These are phyloP conservation scores for Paramyrothecium sp. DNA, from an alignment of 2,329 filamentous ascomycete genomes.

Conservation along the genomic window DNA sequence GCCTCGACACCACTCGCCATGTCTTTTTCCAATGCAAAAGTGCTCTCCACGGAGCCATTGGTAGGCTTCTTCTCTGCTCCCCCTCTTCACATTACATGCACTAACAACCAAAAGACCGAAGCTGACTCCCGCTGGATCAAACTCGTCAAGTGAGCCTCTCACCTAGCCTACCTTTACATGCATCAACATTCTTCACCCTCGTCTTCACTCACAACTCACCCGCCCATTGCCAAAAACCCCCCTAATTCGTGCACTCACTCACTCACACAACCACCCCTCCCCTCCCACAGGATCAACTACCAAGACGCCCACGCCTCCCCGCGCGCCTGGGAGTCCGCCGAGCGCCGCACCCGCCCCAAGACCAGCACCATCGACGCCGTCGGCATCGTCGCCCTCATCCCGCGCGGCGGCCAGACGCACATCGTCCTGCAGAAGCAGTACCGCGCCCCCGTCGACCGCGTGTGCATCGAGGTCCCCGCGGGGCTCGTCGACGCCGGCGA, in stretches of 20 bases:
- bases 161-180: not conserved
- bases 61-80: constrained; percentile 25
- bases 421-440: constrained; percentile 67
- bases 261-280: constrained; percentile 8
- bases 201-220: not conserved
- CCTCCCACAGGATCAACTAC: constrained; percentile 54
- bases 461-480: constrained; percentile 64
- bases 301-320: constrained; percentile 57
- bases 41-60: constrained; percentile 42
- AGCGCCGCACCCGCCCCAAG: constrained; percentile 65
- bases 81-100: not conserved
- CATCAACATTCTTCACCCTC: not conserved
- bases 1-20: constrained; percentile 20
- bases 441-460: constrained; percentile 57
- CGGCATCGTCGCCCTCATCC: constrained; percentile 68
- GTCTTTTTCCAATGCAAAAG: constrained; percentile 41
- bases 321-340: constrained; percentile 70
- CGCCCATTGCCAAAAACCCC: too few species aligned
- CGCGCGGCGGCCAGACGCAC: constrained; percentile 50
- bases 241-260: constrained; percentile 6
- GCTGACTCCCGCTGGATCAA: constrained; percentile 59
- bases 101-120: constrained; percentile 34
- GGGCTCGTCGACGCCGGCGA: constrained; percentile 63
- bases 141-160: constrained; percentile 49
- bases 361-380: constrained; percentile 67